Conservation (phyloP, 1,284 basidiomycete species). For the Thecaphora frezii region DNA sequence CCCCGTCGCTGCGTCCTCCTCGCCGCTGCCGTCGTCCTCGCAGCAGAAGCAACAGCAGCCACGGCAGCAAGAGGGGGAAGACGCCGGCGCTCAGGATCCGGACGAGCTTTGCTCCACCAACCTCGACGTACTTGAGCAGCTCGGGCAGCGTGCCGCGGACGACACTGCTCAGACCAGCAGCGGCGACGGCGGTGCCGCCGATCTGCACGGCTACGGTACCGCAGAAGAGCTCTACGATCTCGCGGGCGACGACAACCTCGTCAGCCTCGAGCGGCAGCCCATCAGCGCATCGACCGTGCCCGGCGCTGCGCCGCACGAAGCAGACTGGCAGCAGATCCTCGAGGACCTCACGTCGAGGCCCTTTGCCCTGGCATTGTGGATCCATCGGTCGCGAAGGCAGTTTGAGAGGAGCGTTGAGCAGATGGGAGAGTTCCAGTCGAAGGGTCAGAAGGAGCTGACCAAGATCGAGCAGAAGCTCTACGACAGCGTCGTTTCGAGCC, state of each 20-base stretch:
- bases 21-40: not conserved
- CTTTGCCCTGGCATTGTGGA: not conserved
- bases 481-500: constrained; percentile 12
- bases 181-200: too few species aligned
- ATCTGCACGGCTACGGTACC: not conserved
- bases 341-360: not conserved
- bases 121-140: not conserved
- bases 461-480: constrained; percentile 27
- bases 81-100: not conserved
- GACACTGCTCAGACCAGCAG: too few species aligned
- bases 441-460: constrained; percentile 19
- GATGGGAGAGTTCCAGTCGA: constrained; percentile 21
- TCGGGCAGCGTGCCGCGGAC: not conserved
- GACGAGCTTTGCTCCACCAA: not conserved
- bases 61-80: not conserved
- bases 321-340: not conserved
- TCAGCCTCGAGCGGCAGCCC: not conserved
- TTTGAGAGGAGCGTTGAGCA: constrained; percentile 12
- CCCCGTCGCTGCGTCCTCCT: not conserved
- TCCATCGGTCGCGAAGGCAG: constrained; percentile 2
- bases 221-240: not conserved
- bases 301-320: not conserved
- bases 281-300: not conserved
- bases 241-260: not conserved
- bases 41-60: not conserved